Evolutionary conservation across 2,329 filamentous ascomycete species (phyloP).

Genomic region (Ustulina deusta): DNA sequence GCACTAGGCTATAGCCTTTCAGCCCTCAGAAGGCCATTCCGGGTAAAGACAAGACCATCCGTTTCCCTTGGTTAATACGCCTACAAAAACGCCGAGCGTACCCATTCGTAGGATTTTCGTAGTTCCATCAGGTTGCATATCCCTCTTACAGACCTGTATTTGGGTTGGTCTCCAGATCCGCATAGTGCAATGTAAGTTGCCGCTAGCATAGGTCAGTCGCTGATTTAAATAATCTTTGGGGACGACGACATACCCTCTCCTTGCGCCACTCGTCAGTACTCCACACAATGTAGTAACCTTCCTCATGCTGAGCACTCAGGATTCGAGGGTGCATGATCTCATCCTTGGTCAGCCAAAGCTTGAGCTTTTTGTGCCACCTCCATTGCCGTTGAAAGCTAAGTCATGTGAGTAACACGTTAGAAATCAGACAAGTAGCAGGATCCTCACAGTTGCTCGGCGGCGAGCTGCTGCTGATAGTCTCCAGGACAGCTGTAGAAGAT

Average conservation of each 20-base stretch:
- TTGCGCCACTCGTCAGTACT: conserved; percentile 72
- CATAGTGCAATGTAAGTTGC: conserved; percentile 71
- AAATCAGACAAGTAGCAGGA: conserved; percentile 1
- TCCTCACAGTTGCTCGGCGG: conserved; percentile 71
- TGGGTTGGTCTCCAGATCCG: conserved; percentile 66
- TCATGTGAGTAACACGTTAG: conserved; percentile 34
- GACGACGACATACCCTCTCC: conserved; percentile 65
- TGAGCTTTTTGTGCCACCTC: conserved; percentile 76
- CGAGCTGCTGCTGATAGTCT: conserved; percentile 72
- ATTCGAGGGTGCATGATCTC: conserved; percentile 73
- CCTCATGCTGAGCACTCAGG: conserved; percentile 69
- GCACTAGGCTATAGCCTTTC: conserved; percentile 18
- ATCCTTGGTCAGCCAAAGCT: conserved; percentile 76
- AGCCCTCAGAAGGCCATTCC: conserved; percentile 29
- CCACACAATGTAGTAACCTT: conserved; percentile 76
- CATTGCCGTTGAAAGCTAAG: conserved; percentile 71
- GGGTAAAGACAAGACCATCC: conserved; percentile 34
- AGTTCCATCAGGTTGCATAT: conserved; percentile 34
- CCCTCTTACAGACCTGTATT: conserved; percentile 38
- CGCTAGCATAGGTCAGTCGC: conserved; percentile 56
- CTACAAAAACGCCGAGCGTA: conserved; percentile 44
- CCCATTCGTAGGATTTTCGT: conserved; percentile 33
- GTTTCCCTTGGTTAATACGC: conserved; percentile 42
- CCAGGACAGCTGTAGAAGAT: conserved; percentile 76
- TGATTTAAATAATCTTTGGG: background rate